These are phyloP conservation scores for Chimonanthus praecox DNA, from an alignment of 164 flowering plant genomes.

Conservation along the genomic window DNA sequence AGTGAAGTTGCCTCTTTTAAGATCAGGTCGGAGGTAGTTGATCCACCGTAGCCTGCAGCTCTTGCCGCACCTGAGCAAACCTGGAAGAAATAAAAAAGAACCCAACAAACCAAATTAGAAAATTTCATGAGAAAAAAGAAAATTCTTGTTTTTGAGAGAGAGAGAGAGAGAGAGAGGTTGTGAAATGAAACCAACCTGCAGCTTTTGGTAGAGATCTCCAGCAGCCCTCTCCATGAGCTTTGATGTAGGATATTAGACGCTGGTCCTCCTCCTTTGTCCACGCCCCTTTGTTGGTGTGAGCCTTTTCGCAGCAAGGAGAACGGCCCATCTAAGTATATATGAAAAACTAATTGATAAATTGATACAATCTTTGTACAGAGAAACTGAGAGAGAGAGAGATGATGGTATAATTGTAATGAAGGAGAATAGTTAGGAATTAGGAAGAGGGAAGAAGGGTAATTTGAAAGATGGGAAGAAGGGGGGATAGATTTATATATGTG, in stretches of 20 bases:
- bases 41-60: conserved; percentile 82
- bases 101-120: background rate
- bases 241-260: conserved; percentile 65
- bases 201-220: conserved; percentile 91
- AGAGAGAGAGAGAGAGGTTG: conserved; percentile 1
- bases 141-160: background rate
- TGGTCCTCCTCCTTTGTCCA: conserved; percentile 89
- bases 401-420: background rate
- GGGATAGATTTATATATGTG: conserved; percentile 9
- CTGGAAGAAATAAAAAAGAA: conserved; percentile 18
- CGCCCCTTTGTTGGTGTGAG: conserved; percentile 87
- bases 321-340: conserved; percentile 44
- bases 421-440: background rate
- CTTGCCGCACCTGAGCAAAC: conserved; percentile 71
- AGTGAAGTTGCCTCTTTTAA: conserved; percentile 74
- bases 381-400: background rate
- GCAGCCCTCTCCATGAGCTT: conserved; percentile 72
- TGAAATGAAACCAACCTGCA: conserved; percentile 37
- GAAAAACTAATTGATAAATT: background rate
- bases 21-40: conserved; percentile 71
- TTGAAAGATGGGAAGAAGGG: conserved; percentile 4
- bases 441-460: background rate
- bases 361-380: background rate
- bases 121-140: background rate
- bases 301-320: conserved; percentile 84